Evolutionary conservation across 257 asterid species (phyloP).

Genomic region (Penstemon eatonii): DNA sequence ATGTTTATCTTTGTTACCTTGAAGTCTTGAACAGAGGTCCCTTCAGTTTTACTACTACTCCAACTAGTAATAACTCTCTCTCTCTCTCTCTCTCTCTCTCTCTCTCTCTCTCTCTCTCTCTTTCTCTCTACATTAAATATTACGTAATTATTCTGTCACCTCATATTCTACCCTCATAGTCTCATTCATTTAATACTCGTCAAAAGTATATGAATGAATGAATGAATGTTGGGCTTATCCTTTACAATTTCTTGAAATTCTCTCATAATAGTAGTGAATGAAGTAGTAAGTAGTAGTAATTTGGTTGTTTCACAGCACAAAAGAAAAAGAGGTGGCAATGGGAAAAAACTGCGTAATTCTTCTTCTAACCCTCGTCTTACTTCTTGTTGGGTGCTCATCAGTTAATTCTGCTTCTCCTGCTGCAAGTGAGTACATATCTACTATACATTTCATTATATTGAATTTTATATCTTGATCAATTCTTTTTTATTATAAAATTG

Average conservation of each 20-base stretch:
- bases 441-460: not conserved
- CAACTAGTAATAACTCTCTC: constrained; percentile 2
- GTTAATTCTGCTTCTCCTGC: constrained; percentile 71
- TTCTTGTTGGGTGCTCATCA: constrained; percentile 56
- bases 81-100: constrained; percentile 20
- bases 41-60: constrained; percentile 38
- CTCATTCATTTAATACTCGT: constrained; percentile 36
- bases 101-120: constrained; percentile 21
- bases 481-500: constrained; percentile 2
- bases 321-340: constrained; percentile 36
- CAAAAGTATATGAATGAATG: constrained; percentile 29
- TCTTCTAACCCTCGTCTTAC: constrained; percentile 38
- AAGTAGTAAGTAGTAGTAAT: not conserved
- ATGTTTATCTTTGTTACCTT: constrained; percentile 33
- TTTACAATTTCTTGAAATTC: constrained; percentile 34
- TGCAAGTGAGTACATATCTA: constrained; percentile 59
- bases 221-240: constrained; percentile 36
- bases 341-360: constrained; percentile 40
- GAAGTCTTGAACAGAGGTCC: constrained; percentile 38
- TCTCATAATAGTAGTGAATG: not conserved
- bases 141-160: constrained; percentile 27
- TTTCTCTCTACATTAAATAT: constrained; percentile 12
- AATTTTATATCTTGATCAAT: not conserved
- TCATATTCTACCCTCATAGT: constrained; percentile 25
- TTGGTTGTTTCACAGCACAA: constrained; percentile 20